Evolutionary conservation across 2,329 filamentous ascomycete genomes (phyloP).

Genomic region (Sporothrix humicola): DNA sequence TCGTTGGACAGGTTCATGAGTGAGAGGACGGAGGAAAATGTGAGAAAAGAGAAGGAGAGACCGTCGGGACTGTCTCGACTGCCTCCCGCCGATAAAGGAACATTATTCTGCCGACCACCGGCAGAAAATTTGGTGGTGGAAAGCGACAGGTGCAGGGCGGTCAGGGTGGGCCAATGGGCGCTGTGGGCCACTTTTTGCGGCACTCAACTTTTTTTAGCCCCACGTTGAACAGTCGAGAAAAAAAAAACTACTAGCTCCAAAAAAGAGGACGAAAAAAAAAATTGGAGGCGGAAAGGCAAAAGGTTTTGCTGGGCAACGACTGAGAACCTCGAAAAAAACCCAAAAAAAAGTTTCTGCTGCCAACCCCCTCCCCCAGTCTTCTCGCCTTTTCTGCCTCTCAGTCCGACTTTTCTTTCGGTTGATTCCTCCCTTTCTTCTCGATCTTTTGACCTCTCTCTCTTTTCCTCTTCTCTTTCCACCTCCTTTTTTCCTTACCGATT

Average conservation of each 20-base stretch:
- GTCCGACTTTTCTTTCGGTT: constrained; percentile 2
- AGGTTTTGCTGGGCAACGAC: constrained; percentile 23
- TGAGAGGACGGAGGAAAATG: too few species aligned
- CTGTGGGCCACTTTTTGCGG: not conserved
- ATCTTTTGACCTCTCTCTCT: not conserved
- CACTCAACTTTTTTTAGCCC: constrained; percentile 32
- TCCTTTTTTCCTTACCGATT: constrained; percentile 26
- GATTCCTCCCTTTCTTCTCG: constrained; percentile 13
- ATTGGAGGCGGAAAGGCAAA: constrained; percentile 26
- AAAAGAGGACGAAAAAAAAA: constrained; percentile 31
- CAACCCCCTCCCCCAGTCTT: constrained; percentile 28
- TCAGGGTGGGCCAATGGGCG: constrained; percentile 6
- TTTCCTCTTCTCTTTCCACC: constrained; percentile 13
- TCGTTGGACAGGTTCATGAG: too few species aligned
- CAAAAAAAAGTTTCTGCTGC: constrained; percentile 34
- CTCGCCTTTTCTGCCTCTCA: not conserved
- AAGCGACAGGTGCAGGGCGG: not conserved
- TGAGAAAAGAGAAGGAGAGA: too few species aligned
- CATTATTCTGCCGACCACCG: constrained; percentile 34
- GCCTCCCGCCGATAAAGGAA: constrained; percentile 30
- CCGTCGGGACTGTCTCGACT: not conserved
- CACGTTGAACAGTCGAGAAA: constrained; percentile 31
- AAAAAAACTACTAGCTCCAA: constrained; percentile 33
- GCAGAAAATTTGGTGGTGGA: not conserved
- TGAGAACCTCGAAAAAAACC: not conserved